These are phyloP conservation scores for Cladosporium oxysporum DNA, from an alignment of 2,329 filamentous ascomycete genomes.

Conservation along the genomic window DNA sequence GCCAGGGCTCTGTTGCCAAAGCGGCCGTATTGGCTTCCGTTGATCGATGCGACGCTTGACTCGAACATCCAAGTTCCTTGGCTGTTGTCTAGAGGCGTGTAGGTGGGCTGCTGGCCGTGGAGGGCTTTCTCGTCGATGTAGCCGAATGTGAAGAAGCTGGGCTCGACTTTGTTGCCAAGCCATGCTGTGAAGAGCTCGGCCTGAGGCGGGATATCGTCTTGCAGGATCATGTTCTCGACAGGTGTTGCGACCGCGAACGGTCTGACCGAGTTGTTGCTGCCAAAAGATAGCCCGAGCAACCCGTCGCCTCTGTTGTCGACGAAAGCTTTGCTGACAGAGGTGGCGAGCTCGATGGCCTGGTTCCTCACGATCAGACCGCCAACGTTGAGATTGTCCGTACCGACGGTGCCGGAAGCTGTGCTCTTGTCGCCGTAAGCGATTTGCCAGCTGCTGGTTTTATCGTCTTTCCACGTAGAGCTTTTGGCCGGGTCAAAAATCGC, in stretches of 20 bases:
- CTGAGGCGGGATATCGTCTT: constrained; percentile 55
- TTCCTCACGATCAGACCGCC: constrained; percentile 63
- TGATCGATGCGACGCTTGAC: constrained; percentile 59
- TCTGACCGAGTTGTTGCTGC: constrained; percentile 39
- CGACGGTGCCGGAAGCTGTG: constrained; percentile 65
- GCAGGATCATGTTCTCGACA: constrained; percentile 68
- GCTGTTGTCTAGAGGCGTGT: constrained; percentile 62
- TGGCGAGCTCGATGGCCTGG: constrained; percentile 67
- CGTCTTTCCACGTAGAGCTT: constrained; percentile 56
- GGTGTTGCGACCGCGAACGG: constrained; percentile 60
- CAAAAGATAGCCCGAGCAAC: constrained; percentile 67
- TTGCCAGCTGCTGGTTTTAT: constrained; percentile 58
- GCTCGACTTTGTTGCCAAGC: constrained; percentile 56
- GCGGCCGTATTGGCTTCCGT: constrained; percentile 54
- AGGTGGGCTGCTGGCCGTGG: constrained; percentile 47
- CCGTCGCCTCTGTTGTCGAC: constrained; percentile 60
- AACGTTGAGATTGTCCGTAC: constrained; percentile 62
- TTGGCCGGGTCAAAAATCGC: constrained; percentile 61
- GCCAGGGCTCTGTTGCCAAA: constrained; percentile 66
- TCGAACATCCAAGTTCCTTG: constrained; percentile 69
- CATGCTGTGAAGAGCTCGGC: constrained; percentile 65
- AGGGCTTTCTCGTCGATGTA: constrained; percentile 67
- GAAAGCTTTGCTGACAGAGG: constrained; percentile 60
- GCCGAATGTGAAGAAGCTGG: constrained; percentile 72
- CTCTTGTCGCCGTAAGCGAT: constrained; percentile 70